Conservation (phyloP, 306 rosid species). For the Ziziphus jujuba region DNA sequence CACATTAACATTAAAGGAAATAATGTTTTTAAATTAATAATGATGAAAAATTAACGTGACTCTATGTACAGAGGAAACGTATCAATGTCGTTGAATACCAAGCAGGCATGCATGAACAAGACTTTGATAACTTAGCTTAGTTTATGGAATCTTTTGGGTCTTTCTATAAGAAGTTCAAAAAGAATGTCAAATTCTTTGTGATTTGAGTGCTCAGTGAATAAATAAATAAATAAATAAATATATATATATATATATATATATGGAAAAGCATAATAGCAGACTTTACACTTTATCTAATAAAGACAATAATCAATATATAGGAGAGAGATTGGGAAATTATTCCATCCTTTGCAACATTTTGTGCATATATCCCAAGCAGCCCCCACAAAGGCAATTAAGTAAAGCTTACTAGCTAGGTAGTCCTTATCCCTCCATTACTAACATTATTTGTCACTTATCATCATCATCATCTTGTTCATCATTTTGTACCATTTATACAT, state of each 20-base stretch:
- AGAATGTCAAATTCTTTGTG: neutral
- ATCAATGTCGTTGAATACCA: conserved; percentile 17
- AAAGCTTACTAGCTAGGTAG: neutral
- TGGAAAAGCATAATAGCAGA: neutral
- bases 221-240: no score
- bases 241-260: no score
- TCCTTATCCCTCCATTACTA: conserved; percentile 34
- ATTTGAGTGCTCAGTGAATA: neutral
- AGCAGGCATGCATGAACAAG: neutral
- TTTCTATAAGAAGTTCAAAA: neutral
- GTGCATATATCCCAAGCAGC: no score
- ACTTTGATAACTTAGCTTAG: neutral
- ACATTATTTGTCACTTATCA: neutral
- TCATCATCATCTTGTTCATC: conserved; percentile 14
- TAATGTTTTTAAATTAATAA: no score
- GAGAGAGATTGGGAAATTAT: neutral
- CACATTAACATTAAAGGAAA: no score
- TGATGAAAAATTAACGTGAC: neutral
- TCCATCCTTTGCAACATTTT: neutral
- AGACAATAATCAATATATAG: neutral
- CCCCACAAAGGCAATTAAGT: neutral
- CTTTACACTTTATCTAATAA: neutral
- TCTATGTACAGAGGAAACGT: neutral
- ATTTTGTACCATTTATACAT: neutral
- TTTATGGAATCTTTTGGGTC: conserved; percentile 1